Evolutionary conservation across 2,329 filamentous ascomycete genomes (phyloP).

Genomic region (Cylindrodendrum hubeiense): DNA sequence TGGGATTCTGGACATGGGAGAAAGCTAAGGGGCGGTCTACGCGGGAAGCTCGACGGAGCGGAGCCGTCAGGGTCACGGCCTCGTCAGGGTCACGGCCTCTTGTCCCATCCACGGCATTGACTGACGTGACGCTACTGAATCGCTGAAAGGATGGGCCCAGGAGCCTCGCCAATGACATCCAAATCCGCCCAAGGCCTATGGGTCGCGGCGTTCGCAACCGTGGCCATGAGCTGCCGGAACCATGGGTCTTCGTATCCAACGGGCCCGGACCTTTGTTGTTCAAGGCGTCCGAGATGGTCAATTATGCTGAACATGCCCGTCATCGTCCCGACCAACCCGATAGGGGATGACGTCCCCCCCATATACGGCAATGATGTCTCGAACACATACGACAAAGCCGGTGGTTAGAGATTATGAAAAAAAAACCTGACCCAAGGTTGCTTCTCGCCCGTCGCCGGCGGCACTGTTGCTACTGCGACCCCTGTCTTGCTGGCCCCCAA

Average conservation of each 20-base stretch:
- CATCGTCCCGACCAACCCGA: neutral
- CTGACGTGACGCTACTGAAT: neutral
- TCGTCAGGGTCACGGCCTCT: too few relatives aligned
- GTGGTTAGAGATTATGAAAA: neutral
- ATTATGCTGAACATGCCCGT: slow-evolving; percentile 3
- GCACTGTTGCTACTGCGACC: neutral
- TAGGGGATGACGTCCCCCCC: neutral
- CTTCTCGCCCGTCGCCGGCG: neutral
- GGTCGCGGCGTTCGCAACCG: neutral
- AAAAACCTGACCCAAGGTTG: neutral
- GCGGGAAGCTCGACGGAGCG: neutral
- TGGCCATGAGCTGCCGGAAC: neutral
- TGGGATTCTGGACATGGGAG: neutral
- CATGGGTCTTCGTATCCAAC: neutral
- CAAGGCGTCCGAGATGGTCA: neutral
- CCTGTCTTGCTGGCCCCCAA: slow-evolving; percentile 2
- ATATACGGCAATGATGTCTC: neutral
- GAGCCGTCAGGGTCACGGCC: neutral
- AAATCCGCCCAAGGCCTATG: neutral
- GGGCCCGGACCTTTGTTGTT: neutral
- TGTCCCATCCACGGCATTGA: neutral
- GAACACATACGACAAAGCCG: neutral
- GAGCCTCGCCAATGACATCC: neutral
- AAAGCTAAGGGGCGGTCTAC: neutral
- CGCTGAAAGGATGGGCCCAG: neutral